Base-by-base conservation (phyloP, 2,329 filamentous ascomycete genomes). In the Juglanconis sp. region DNA sequence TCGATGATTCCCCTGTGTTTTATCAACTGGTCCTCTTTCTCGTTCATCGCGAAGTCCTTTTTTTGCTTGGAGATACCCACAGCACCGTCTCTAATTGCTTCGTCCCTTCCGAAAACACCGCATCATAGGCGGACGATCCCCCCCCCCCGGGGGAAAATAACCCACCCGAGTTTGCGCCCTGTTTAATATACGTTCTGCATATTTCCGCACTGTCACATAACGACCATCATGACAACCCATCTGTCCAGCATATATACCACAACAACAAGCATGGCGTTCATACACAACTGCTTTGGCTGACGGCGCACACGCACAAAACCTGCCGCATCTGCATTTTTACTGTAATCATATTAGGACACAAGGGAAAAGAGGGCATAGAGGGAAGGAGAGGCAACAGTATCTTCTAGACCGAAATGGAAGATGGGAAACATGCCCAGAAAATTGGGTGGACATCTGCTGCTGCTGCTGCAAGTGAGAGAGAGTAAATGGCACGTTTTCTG, bases 221-320 rank as follows among this genome's bases (percentile, higher is more conserved):
- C 34, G 53, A 55, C 53, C 17, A 38, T 55, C 30, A 55, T 40
- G 53, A 55, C 40, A 30, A 44, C 17, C n/a, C 34, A 46, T 47
- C 30, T 34, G 13, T 42, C 40, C 53, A 47, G 30, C 30, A 55
- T 47, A 36, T 46, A 50, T 31, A 58, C n/a, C 7, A 57, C 32
- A 47, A 52, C 49, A 52, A 52, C 49, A 52, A 52, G 49, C 48
- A 58, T 53, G 56, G 56, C 48, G 49, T 55, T 55, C 15, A 46
- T 11, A 42, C 38, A 42, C n/a, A 10, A 42, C 31, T 58, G 56
- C 56, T 24, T 58, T 52, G 56, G 40, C 40, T 48, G 56, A 34
- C 44, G 44, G 49, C 56, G 32, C 56, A 34, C 34, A 49, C 35
- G 46, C 30, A 32, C 47, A 15, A 30, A 46, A 46, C 46, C 36